phyloP scores from a whole-genome alignment of 2,329 filamentous ascomycete genomes.

The Periconia digitata region DNA sequence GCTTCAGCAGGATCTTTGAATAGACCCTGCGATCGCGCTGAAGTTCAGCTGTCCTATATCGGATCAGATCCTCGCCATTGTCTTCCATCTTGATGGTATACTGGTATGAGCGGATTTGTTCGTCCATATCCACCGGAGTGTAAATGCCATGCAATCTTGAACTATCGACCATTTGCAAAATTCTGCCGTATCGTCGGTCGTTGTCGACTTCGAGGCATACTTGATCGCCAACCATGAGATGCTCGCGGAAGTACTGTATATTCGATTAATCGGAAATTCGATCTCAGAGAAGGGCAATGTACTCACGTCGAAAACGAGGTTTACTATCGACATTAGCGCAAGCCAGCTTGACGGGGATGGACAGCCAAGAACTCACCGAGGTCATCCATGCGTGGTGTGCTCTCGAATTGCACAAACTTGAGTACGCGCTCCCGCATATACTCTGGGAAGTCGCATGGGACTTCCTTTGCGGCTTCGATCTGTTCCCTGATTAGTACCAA shows the following conservation, averaged over 20 bases:
- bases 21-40: conserved; percentile 87
- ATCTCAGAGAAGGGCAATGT: background rate
- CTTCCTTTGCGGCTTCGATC: conserved; percentile 73
- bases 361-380: conserved; percentile 62
- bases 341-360: too few species aligned
- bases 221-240: conserved; percentile 35
- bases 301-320: conserved; percentile 34
- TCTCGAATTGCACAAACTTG: conserved; percentile 85
- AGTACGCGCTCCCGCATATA: conserved; percentile 87
- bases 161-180: conserved; percentile 35
- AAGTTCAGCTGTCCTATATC: conserved; percentile 59
- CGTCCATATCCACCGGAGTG: conserved; percentile 27
- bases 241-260: conserved; percentile 39
- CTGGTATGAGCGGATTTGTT: conserved; percentile 32
- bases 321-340: conserved; percentile 30
- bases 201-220: conserved; percentile 37
- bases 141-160: conserved; percentile 32
- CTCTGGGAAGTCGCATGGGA: conserved; percentile 90
- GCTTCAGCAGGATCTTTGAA: conserved; percentile 89
- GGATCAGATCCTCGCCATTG: conserved; percentile 51
- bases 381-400: conserved; percentile 82
- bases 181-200: conserved; percentile 29
- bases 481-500: conserved; percentile 36
- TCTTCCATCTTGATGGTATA: conserved; percentile 38
- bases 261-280: conserved; percentile 8